Evolutionary conservation across 208 protist genomes (phyloP).

Genomic region (Leishmania major): DNA sequence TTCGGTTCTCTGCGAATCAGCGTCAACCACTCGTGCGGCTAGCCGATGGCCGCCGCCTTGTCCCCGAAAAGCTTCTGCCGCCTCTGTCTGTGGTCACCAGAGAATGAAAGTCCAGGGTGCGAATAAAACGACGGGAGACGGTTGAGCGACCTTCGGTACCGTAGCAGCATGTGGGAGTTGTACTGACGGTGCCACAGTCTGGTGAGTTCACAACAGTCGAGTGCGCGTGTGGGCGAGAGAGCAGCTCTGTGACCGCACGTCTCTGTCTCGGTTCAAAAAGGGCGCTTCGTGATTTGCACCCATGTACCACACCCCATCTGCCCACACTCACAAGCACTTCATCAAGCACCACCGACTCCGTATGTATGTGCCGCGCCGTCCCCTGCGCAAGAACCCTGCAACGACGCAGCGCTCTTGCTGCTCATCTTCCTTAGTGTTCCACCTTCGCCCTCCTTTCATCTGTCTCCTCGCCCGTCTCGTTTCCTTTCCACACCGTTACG

Average conservation of each 20-base stretch:
- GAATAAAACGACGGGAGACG: not conserved
- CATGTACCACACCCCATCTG: not conserved
- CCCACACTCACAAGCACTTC: not conserved
- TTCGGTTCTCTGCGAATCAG: not conserved
- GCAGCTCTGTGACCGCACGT: not conserved
- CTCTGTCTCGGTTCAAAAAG: not conserved
- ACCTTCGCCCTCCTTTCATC: not conserved
- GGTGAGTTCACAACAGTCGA: not conserved
- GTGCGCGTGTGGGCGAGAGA: not conserved
- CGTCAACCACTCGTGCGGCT: not conserved
- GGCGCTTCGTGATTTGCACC: not conserved
- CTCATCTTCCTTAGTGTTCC: not conserved
- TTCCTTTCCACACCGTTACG: not conserved
- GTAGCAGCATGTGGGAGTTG: not conserved
- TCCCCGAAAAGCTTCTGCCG: not conserved
- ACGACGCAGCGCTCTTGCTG: not conserved
- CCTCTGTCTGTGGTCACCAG: not conserved
- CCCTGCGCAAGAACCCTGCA: not conserved
- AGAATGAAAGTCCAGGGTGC: not conserved
- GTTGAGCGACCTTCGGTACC: not conserved
- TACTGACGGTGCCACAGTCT: not conserved
- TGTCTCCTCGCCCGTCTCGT: not conserved
- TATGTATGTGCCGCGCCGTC: not conserved
- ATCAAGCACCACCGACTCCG: not conserved
- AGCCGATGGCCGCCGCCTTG: not conserved